Evolutionary conservation across 345 rosid genomes (phyloP), one percentile per base, ranked within the genome.

Genomic region (Dipteronia sinensis): DNA sequence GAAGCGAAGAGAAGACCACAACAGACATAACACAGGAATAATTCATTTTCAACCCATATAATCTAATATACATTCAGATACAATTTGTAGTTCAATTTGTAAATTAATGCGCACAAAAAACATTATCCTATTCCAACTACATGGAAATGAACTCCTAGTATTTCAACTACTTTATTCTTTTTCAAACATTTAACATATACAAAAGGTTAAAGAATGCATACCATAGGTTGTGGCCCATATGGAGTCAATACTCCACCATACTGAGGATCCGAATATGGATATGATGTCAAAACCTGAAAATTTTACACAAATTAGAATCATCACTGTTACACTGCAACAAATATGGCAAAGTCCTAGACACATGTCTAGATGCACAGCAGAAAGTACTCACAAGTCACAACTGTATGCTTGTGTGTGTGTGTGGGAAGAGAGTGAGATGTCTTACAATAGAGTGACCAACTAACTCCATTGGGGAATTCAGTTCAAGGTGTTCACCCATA

Each of bases 391-490:
- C 25, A 78, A 53, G 53, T 25, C 17, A 38, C 25, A 78, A 71
- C 62, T 22, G 67, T 19, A 29, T 67, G 65, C 17, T 22, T 22
- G 63, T 25, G 56, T 25, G 63, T 22, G 17, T 3, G 55, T 17
- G 38, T 46, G 12, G 31, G 23, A 12, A n/a, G 58, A 25, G 74
- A 42, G 79, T 76, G 72, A 72, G 71, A 78, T 29, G 25, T 49
- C 87, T 78, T 81, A 90, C 94, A 79, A 90, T 85, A 38, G 94
- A 89, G 84, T 87, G 94, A 67, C 94, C 92, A n/a, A 86, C 91
- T 62, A 87, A 88, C 83, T 89, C 92, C 88, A 82, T 84, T 49
- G 87, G 87, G 46, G 89, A 84, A 82, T 83, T 85, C 12, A 81
- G 81, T 69, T 84, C 90, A 73, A 76, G 73, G 69, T 81, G 83